A percentile compares a stretch with the other conserved stretches of the same genome.
Conservation (phyloP, 2,329 filamentous ascomycete species). For the Keithomyces neogunnii region DNA sequence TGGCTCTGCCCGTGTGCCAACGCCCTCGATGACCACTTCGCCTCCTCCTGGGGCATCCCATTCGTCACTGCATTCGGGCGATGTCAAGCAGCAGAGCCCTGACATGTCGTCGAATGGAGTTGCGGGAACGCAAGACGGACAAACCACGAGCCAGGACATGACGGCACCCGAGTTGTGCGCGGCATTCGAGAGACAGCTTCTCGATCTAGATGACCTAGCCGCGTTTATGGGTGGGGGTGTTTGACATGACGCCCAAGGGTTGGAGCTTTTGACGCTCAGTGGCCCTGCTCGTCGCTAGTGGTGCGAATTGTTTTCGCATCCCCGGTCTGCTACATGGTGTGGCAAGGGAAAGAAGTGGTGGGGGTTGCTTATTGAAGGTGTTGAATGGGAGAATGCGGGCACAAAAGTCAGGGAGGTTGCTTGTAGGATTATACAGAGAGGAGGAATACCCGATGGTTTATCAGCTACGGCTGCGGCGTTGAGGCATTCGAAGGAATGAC, state of each 20-base stretch:
- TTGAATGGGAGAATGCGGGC: neutral
- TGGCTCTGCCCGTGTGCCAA: constrained; percentile 39
- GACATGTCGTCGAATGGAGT: constrained; percentile 23
- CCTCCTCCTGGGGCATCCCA: constrained; percentile 26
- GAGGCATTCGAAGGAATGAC: neutral
- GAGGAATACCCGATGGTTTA: constrained; percentile 3
- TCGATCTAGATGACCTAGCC: constrained; percentile 52
- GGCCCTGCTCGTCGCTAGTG: neutral
- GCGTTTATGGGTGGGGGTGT: constrained; percentile 57
- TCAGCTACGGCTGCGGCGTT: constrained; percentile 1
- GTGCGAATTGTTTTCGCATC: neutral
- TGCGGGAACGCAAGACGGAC: constrained; percentile 21
- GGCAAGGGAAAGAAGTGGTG: neutral
- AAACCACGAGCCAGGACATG: constrained; percentile 41
- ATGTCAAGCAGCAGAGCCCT: constrained; percentile 29
- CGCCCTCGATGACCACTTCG: constrained; percentile 36
- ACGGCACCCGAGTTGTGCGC: constrained; percentile 48
- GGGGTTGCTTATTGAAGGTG: neutral
- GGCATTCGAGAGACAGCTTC: constrained; percentile 51
- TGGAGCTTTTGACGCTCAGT: neutral
- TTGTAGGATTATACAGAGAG: constrained; percentile 4
- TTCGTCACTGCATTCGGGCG: constrained; percentile 16
- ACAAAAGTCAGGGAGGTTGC: neutral
- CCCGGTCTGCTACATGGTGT: neutral
- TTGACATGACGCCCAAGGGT: constrained; percentile 17